Evolutionary conservation across 163 green algal genomes (phyloP).

Genomic region (Prototheca cutis): DNA sequence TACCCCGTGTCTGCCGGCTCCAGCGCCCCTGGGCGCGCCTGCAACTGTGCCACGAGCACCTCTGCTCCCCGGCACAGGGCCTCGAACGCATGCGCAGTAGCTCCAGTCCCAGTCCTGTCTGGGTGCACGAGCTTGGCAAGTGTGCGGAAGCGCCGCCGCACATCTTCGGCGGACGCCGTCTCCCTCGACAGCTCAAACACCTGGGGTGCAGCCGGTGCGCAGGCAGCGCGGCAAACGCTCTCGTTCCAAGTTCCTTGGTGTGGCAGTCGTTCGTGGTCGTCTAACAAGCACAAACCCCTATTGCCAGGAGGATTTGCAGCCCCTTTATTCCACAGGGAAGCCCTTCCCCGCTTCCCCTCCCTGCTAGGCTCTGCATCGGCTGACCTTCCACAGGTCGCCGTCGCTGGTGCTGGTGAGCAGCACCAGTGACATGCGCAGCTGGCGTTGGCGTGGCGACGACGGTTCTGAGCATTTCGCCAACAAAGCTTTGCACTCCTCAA

Average conservation of each 20-base stretch:
- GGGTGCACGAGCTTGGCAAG: slow-evolving; percentile 39
- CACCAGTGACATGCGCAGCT: slow-evolving; percentile 8
- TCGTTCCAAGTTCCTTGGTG: too few species aligned
- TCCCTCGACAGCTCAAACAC: slow-evolving; percentile 2
- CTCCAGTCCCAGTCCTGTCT: slow-evolving; percentile 32
- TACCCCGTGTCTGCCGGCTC: background rate
- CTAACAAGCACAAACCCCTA: too few species aligned
- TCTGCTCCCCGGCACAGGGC: too few species aligned
- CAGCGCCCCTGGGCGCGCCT: background rate
- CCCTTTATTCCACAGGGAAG: too few species aligned
- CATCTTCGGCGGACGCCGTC: background rate
- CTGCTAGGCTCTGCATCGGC: too few species aligned
- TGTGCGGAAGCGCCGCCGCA: slow-evolving; percentile 18
- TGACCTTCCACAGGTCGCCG: slow-evolving; percentile 1
- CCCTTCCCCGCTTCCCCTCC: too few species aligned
- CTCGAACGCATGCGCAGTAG: slow-evolving; percentile 25
- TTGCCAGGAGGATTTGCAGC: too few species aligned
- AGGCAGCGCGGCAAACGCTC: too few species aligned
- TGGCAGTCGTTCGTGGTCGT: too few species aligned
- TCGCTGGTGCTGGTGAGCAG: background rate
- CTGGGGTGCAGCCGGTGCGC: background rate
- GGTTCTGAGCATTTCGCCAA: background rate
- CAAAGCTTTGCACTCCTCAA: too few species aligned
- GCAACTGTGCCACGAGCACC: too few species aligned
- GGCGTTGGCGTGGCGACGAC: slow-evolving; percentile 1